A percentile compares a stretch with the other conserved stretches of the same genome.
Evolutionary conservation across 306 rosid species (phyloP).

Genomic region (Hippophae tibetana): DNA sequence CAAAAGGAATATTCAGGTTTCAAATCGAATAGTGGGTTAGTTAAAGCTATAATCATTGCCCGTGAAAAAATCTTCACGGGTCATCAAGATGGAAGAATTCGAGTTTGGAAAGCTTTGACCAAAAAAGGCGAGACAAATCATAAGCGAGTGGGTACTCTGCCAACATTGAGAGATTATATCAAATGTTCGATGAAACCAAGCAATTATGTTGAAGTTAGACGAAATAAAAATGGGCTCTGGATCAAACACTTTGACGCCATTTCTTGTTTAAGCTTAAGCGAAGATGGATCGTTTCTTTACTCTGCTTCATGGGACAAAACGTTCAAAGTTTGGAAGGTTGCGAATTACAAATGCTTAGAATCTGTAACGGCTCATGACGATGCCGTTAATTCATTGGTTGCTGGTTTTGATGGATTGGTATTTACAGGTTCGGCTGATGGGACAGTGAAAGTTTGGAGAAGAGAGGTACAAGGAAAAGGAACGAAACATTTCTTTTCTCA

Average conservation of each 20-base stretch:
- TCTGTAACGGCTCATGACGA: constrained; percentile 77
- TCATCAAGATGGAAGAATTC: constrained; percentile 78
- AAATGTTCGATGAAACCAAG: constrained; percentile 65
- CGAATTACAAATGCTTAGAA: constrained; percentile 69
- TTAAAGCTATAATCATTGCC: constrained; percentile 59
- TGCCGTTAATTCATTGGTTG: constrained; percentile 63
- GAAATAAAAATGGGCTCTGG: constrained; percentile 46
- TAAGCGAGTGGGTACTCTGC: constrained; percentile 59
- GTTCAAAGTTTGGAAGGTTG: constrained; percentile 69
- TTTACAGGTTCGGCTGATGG: constrained; percentile 91
- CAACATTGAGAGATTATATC: constrained; percentile 49
- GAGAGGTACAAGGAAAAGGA: constrained; percentile 71
- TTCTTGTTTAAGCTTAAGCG: constrained; percentile 56
- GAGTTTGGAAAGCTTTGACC: constrained; percentile 58
- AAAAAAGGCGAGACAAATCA: constrained; percentile 25
- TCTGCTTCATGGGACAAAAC: constrained; percentile 93
- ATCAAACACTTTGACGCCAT: constrained; percentile 78
- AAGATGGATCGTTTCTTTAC: constrained; percentile 47
- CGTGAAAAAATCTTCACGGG: constrained; percentile 58
- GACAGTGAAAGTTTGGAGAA: constrained; percentile 67
- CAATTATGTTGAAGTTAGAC: constrained; percentile 58
- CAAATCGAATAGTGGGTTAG: constrained; percentile 69
- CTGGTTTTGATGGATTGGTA: constrained; percentile 45
- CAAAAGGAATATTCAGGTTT: constrained; percentile 60
- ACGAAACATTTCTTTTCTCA: constrained; percentile 78